Evolutionary conservation across 495 filamentous ascomycete species (phyloP), one percentile per base, ranked within the genome.

Genomic region (Penicillium fimorum): DNA sequence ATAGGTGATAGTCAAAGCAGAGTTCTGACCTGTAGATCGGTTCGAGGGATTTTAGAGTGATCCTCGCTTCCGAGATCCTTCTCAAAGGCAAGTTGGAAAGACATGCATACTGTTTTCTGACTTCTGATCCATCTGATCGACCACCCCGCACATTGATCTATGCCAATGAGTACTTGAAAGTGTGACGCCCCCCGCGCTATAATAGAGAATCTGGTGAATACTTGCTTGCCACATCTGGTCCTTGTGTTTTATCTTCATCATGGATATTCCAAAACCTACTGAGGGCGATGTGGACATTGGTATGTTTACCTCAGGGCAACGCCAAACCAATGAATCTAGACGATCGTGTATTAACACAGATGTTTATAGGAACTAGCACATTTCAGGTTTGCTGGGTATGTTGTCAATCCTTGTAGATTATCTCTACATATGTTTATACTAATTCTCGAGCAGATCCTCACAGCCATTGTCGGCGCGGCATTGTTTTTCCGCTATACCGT

Each of bases 341-440:
- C 3, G 11, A 15, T 20, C 9, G n/a, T 17, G 12, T n/a, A 38
- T 12, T 20, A n/a, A 41, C 15, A 22, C 48, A 65, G 30, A 64
- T 42, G 5, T 56, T 20, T 17, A 8, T 30, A 71, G 69, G 69
- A 3, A 61, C 67, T 20, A 53, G 46, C 33, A 61, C 63, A 20
- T 66, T 71, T 46, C 50, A 38, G 38, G 69, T 61, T 29, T 72
- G 67, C 47, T 72, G 69, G 69, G 69, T 72, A 65, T 11, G 65
- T 5, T 17, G 43, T 24, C 22, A 5, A n/a, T 15, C 15, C 4
- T 7, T 38, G n/a, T 38, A 8, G 6, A 17, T 9, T n/a, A 5
- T 15, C 35, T 38, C 15, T 10, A 22, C 24, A 12, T 15, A 45
- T 44, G 22, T 35, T 44, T 38, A 25, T 35, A 25, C 53, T 60